These are phyloP conservation scores for Pseudozyma tsukubaensis DNA, from an alignment of 1,284 basidiomycete genomes.

Conservation along the genomic window DNA sequence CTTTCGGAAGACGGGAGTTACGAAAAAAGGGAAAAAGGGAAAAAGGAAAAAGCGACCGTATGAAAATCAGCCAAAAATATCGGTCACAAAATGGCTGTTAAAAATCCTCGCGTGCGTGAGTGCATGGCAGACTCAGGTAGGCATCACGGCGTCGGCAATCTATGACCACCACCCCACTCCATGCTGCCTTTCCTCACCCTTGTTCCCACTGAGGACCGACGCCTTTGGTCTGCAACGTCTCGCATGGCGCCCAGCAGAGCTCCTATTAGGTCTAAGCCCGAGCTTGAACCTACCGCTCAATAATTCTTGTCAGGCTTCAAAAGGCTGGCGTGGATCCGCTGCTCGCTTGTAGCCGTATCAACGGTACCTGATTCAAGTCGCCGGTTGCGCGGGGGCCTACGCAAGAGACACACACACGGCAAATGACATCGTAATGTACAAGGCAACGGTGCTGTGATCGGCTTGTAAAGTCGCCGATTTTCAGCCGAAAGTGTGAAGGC, in stretches of 20 bases:
- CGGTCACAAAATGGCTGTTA: neutral
- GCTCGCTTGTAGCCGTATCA: neutral
- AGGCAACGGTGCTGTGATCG: neutral
- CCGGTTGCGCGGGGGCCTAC: neutral
- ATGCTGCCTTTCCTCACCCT: neutral
- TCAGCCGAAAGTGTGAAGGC: conserved; percentile 3
- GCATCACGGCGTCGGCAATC: conserved; percentile 7
- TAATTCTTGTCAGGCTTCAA: neutral
- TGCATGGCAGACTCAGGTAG: neutral
- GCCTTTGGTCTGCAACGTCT: too few relatives aligned
- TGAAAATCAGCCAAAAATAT: neutral
- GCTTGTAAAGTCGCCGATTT: neutral
- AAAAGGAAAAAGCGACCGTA: neutral
- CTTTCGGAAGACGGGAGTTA: conserved; percentile 2
- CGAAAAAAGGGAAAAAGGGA: conserved; percentile 1
- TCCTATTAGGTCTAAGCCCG: too few relatives aligned
- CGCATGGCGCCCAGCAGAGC: too few relatives aligned
- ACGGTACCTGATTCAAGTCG: conserved; percentile 1
- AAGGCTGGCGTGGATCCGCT: neutral
- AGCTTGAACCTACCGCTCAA: too few relatives aligned
- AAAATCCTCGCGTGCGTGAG: neutral
- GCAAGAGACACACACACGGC: neutral
- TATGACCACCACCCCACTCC: neutral
- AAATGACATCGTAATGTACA: neutral
- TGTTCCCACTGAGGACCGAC: too few relatives aligned